Base-by-base conservation (phyloP, 768 basidiomycete species). In the Termitomyces heimii region DNA sequence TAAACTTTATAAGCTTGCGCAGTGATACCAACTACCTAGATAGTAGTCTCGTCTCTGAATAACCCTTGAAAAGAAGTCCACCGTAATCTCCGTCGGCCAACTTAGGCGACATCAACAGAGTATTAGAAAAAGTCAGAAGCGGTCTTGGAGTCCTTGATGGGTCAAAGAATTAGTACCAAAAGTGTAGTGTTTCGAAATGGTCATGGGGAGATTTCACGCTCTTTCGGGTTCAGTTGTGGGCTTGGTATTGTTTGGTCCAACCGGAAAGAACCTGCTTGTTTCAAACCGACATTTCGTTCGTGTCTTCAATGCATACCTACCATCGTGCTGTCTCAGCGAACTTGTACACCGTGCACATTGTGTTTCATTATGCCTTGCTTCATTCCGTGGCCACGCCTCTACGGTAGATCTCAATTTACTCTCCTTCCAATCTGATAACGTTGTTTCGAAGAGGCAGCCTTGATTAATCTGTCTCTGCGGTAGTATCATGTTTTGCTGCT, bases 41-140 rank as follows among this genome's bases (percentile, higher is more conserved):
- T 13, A 32, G n/a, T n/a, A n/a, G 32, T 55, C n/a, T 37, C 18
- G 26, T 42, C 46, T 47, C 28, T 39, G 44, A 47, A 35, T n/a
- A 4, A 20, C n/a, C 28, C 24, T 28, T 29, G 42, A 13, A 5
- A 5, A 26, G 40, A 32, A 37, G 54, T 43, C 62, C 62, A 63
- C 62, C 34, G 37, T 10, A 48, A 61, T 63, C 60, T 63, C 62
- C 62, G 62, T 43, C 47, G 10, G 24, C 37, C 24, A 59, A 51
- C 14, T 26, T 34, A 40, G 28, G 29, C 43, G 12, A 47, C 31
- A 50, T 39, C 50, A 56, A 29, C 32, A 45, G 35, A 44, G 46
- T 44, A 37, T 45, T 57, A 8, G 39, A 48, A 39, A 12, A 49
- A 50, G 42, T 55, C 53, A 54, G 47, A 20, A 28, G 26, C 26